Evolutionary conservation across 306 rosid genomes (phyloP).

Genomic region (Sechiopsis laciniata): DNA sequence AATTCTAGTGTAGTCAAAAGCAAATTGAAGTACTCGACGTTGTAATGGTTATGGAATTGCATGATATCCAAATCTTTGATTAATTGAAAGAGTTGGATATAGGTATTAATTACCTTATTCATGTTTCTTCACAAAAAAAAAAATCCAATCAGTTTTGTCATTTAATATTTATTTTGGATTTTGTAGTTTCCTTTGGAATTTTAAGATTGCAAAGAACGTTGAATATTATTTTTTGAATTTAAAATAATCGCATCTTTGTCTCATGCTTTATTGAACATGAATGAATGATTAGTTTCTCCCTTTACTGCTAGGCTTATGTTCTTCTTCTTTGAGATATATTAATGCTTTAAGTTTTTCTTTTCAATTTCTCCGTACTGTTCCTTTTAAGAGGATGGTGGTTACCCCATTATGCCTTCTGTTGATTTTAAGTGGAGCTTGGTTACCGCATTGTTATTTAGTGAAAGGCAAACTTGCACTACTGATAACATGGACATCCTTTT

Average conservation of each 20-base stretch:
- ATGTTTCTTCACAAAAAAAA: neutral
- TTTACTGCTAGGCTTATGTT: neutral
- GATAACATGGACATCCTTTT: constrained; percentile 3
- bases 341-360: constrained; percentile 12
- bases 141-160: neutral
- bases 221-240: neutral
- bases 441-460: neutral
- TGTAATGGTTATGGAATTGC: neutral
- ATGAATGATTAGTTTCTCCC: constrained; percentile 9
- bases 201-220: constrained; percentile 6
- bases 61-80: neutral
- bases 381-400: neutral
- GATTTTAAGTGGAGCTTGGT: neutral
- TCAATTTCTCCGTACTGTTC: neutral
- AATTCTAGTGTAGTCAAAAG: neutral
- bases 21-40: neutral
- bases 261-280: neutral
- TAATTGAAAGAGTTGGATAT: constrained; percentile 13
- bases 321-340: constrained; percentile 12
- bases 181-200: neutral
- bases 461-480: neutral
- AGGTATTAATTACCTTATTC: constrained; percentile 1
- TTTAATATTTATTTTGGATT: neutral
- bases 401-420: constrained; percentile 1
- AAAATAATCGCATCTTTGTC: neutral